These are phyloP conservation scores for Tricholoma saponaceum DNA, from an alignment of 768 basidiomycete genomes.

Conservation along the genomic window DNA sequence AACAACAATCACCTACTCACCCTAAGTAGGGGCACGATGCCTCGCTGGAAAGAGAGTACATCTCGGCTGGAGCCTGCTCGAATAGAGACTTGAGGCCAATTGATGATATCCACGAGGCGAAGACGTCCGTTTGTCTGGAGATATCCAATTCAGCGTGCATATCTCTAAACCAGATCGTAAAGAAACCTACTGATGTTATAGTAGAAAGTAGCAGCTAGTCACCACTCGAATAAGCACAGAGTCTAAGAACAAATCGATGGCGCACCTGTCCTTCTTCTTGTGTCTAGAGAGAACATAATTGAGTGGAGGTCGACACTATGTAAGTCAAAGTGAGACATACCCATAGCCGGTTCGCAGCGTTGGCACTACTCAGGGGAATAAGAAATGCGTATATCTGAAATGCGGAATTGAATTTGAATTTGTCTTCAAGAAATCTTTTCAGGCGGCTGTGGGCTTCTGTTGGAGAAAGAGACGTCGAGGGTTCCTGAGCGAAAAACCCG, in stretches of 20 bases:
- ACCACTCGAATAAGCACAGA: slow-evolving; percentile 1
- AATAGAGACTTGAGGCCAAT: slow-evolving; percentile 38
- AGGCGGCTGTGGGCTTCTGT: slow-evolving; percentile 43
- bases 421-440: slow-evolving; percentile 37
- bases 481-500: slow-evolving; percentile 33
- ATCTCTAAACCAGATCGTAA: background rate
- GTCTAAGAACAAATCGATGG: slow-evolving; percentile 1
- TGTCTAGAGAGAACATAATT: slow-evolving; percentile 24
- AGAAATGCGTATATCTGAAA: slow-evolving; percentile 46
- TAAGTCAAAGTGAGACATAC: slow-evolving; percentile 22
- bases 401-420: slow-evolving; percentile 36
- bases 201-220: slow-evolving; percentile 35
- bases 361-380: slow-evolving; percentile 32
- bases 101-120: slow-evolving; percentile 46
- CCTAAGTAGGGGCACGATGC: slow-evolving; percentile 48
- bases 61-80: slow-evolving; percentile 28
- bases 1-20: slow-evolving; percentile 22
- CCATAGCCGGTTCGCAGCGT: slow-evolving; percentile 35
- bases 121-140: slow-evolving; percentile 43
- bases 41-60: slow-evolving; percentile 55
- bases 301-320: background rate
- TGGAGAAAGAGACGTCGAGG: slow-evolving; percentile 31
- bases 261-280: slow-evolving; percentile 50
- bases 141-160: background rate
- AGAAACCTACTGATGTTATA: slow-evolving; percentile 31